Percentiles rank a stretch among this genome's conserved stretches.
phyloP scores from a whole-genome alignment of 2,329 filamentous ascomycete species.

The Diplodia seriata region DNA sequence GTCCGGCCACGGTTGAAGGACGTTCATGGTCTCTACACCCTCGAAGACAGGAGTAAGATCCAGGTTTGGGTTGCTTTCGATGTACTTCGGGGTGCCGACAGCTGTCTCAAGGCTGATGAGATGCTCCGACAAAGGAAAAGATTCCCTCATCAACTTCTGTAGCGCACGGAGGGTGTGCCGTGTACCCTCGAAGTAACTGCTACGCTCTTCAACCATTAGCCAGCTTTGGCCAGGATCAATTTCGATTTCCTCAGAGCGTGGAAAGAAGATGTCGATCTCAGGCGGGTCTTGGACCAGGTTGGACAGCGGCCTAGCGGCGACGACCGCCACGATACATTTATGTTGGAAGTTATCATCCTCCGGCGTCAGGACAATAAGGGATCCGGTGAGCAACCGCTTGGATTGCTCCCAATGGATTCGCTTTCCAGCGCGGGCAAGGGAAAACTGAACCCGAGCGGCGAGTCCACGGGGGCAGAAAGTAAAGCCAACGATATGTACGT shows the following conservation, averaged over 20 bases:
- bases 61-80: conserved; percentile 57
- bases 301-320: conserved; percentile 72
- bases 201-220: conserved; percentile 79
- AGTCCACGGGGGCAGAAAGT: conserved; percentile 68
- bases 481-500: conserved; percentile 45
- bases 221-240: conserved; percentile 74
- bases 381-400: conserved; percentile 62
- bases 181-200: conserved; percentile 78
- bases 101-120: conserved; percentile 59
- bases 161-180: conserved; percentile 76
- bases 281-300: conserved; percentile 71
- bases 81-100: conserved; percentile 60
- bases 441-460: conserved; percentile 74
- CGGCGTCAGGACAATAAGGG: conserved; percentile 63
- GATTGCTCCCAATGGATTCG: conserved; percentile 72
- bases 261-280: conserved; percentile 78
- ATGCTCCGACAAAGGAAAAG: conserved; percentile 69
- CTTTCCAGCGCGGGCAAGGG: conserved; percentile 68
- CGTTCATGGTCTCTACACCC: conserved; percentile 54
- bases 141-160: conserved; percentile 68
- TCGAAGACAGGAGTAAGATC: conserved; percentile 58
- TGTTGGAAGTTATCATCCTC: conserved; percentile 66
- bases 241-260: conserved; percentile 63
- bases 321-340: conserved; percentile 71
- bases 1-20: conserved; percentile 63